Conservation (phyloP, 108 stramenopile genomes). For the Aurantiochytrium sp. region DNA sequence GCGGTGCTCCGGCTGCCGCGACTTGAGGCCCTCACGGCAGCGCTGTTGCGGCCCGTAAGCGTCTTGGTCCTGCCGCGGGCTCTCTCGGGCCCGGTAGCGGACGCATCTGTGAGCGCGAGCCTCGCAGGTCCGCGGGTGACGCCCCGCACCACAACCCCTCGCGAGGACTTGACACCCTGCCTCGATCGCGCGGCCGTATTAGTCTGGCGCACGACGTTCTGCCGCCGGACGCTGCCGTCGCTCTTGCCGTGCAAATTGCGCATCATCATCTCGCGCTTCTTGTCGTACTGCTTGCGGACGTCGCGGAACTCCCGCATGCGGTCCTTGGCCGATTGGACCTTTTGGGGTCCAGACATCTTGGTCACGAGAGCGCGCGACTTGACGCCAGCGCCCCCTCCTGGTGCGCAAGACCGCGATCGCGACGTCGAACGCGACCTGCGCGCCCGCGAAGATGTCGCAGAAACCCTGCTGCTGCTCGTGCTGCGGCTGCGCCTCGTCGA, state of each 20-base stretch:
- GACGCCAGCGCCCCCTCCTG: not conserved
- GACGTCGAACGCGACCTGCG: not conserved
- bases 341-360: not conserved
- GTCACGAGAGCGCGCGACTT: not conserved
- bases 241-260: conserved; percentile 2
- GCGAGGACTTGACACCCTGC: not conserved
- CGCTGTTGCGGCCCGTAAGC: not conserved
- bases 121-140: not conserved
- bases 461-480: not conserved
- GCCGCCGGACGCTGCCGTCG: not conserved
- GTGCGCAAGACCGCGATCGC: not conserved
- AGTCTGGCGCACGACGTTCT: not conserved
- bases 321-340: not conserved
- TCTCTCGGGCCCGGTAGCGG: too few species aligned
- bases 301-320: conserved; percentile 45
- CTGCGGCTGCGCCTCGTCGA: not conserved
- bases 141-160: not conserved
- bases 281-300: conserved; percentile 39
- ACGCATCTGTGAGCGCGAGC: not conserved
- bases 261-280: conserved; percentile 36
- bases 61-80: not conserved
- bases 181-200: not conserved
- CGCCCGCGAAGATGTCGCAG: too few species aligned
- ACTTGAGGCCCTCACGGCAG: not conserved
- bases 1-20: not conserved